phyloP scores from a whole-genome alignment of 768 basidiomycete species.

The Amanita phalloides region DNA sequence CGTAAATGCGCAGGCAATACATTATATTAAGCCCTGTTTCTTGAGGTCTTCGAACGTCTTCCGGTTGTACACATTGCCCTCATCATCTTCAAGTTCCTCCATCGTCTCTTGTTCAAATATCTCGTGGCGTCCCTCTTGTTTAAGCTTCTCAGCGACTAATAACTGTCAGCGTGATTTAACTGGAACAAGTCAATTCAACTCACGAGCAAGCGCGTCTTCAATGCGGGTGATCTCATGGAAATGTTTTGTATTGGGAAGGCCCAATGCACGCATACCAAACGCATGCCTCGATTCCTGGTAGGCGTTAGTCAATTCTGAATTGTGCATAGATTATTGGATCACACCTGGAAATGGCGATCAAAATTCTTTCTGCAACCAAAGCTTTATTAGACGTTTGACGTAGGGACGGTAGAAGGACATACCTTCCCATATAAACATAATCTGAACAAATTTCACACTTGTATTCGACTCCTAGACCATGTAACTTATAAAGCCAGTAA shows the following conservation, averaged over 20 bases:
- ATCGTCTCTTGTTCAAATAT: slow-evolving; percentile 90
- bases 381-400: slow-evolving; percentile 2
- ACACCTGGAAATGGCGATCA: slow-evolving; percentile 87
- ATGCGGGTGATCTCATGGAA: slow-evolving; percentile 98
- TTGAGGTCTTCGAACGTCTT: slow-evolving; percentile 98
- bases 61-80: slow-evolving; percentile 96
- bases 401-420: slow-evolving; percentile 12
- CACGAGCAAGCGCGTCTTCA: slow-evolving; percentile 89
- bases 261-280: slow-evolving; percentile 95
- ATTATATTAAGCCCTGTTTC: slow-evolving; percentile 83
- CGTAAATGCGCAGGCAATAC: slow-evolving; percentile 5
- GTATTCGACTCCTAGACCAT: slow-evolving; percentile 97
- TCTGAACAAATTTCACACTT: slow-evolving; percentile 97
- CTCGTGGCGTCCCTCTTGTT: slow-evolving; percentile 92
- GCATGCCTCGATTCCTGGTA: slow-evolving; percentile 88
- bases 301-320: neutral
- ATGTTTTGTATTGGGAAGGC: slow-evolving; percentile 96
- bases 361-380: slow-evolving; percentile 70
- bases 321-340: slow-evolving; percentile 6
- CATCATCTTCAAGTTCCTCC: slow-evolving; percentile 97
- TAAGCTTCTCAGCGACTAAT: slow-evolving; percentile 92
- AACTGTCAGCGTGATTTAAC: neutral
- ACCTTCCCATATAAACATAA: slow-evolving; percentile 95
- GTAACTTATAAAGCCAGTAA: slow-evolving; percentile 96
- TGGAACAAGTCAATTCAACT: slow-evolving; percentile 20